Evolutionary conservation across 805 yeast genomes (phyloP), one percentile per base, ranked within the genome.

Genomic region (Spathaspora passalidarum): DNA sequence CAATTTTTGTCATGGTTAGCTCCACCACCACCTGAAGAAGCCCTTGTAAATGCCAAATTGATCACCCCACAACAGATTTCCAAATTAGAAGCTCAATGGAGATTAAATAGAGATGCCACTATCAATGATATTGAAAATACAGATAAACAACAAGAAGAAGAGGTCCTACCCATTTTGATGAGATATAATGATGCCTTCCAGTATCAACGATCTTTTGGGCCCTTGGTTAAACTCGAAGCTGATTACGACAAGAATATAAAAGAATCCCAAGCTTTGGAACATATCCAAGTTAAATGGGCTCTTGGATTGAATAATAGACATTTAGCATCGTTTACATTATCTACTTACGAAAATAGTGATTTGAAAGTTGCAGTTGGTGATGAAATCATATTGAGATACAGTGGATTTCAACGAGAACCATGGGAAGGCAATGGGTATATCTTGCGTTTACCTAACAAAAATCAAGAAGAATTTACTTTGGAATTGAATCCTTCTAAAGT

Each of bases 1-100:
- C 83, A 80, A 51, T 79, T 91, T 47, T 69, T 91, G 46, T 69
- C 88, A 1, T 91, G 97, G 97, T 79, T 91, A 10, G 91, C 89
- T 0, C 70, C 81, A 2, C 73, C 69, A 3, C 96, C 96, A 0
- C 56, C 72, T 1, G 89, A 84, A 45, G 88, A 80, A 22, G 86
- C 83, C 40, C 62, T 73, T 46, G 56, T 80, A n/a, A 68, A 68
- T 39, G 75, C 90, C 1, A 73, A 78, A 37, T 59, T 72, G n/a
- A 75, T 87, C 25, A 69, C 84, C 0, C 76, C 80, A 37, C 72
- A 79, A 21, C 89, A 88, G 62, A 86, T 90, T 23, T 61, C 81
- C 2, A 79, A 80, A 54, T 69, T 91, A 39, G 97, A 90, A 62
- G 81, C 84, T 1, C 81, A 84, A 58, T 90, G 97, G 97, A 77